phyloP scores from a whole-genome alignment of 345 rosid species.

The Salix purpurea region DNA sequence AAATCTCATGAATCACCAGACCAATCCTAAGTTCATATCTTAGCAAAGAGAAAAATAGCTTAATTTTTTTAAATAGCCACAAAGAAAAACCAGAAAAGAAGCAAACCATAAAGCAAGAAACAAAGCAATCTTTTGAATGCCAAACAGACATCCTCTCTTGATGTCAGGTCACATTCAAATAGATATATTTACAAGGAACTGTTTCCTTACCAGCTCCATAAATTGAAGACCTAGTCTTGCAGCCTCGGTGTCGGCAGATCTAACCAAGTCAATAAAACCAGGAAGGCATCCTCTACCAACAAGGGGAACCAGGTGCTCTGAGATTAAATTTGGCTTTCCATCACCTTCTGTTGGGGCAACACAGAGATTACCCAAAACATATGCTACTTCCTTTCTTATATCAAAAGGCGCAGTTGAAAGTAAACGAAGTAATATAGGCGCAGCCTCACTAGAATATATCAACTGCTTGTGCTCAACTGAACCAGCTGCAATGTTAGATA shows the following conservation, averaged over 20 bases:
- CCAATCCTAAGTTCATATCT: too few species aligned
- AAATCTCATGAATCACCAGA: too few species aligned
- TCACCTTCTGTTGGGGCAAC: conserved; percentile 68
- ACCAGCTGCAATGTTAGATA: conserved; percentile 93
- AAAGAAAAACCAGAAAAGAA: background rate
- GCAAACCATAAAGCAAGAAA: background rate
- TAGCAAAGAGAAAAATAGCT: too few species aligned
- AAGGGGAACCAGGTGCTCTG: conserved; percentile 71
- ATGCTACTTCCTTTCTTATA: conserved; percentile 84
- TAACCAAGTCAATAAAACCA: conserved; percentile 76
- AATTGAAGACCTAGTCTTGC: conserved; percentile 92
- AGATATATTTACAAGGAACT: background rate
- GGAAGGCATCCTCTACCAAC: conserved; percentile 73
- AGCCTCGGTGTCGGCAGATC: conserved; percentile 82
- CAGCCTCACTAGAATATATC: conserved; percentile 66
- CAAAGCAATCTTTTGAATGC: background rate
- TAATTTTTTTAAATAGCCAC: too few species aligned
- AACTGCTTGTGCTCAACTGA: conserved; percentile 76
- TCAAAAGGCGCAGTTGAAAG: conserved; percentile 80
- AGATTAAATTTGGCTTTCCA: conserved; percentile 58
- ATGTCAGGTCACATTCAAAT: background rate
- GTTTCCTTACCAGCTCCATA: conserved; percentile 78
- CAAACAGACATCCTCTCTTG: background rate
- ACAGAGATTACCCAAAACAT: conserved; percentile 91
- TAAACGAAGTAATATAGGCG: conserved; percentile 59